Evolutionary conservation across 1,139 yeast genomes (phyloP), one percentile per base, ranked within the genome.

Genomic region (Yamadazyma jaroonii): DNA sequence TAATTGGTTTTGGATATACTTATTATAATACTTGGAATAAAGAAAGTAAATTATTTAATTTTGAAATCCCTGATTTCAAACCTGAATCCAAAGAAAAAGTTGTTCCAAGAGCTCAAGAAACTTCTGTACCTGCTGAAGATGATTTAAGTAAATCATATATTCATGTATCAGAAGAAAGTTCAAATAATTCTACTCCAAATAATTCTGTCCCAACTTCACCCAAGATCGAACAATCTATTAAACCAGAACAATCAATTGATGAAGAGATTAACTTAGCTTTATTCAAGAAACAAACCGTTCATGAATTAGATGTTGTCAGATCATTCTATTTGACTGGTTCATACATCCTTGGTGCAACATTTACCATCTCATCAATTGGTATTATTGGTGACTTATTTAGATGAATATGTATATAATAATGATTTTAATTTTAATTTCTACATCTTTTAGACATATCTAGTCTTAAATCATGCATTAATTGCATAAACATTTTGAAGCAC

Each of bases 61-160:
- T 38, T 36, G 46, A 36, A 10, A 25, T 31, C 13, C 33, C 37
- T 28, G 30, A 30, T 20, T 17, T 35, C 11, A n/a, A 25, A 21
- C 3, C 6, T 17, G n/a, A 8, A 8, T 9, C 13, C 10, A 20
- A 20, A 8, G 10, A 15, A 9, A 20, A 20, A 9, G 30, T 10
- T 3, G 21, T 25, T 12, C 15, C 24, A 20, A 17, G 5, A 6
- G 20, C 15, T 6, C 7, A 36, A 14, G 38, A 36, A 17, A 17
- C 9, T 9, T 12, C 9, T 12, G 41, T 46, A 24, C 45, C 38
- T 6, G 51, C 45, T 12, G 50, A 50, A 13, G 70, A 72, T 28
- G 64, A 64, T 24, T 64, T 77, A 45, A 77, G 76, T 40, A 68
- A 67, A 50, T 75, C 81, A 9, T 71, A 71, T 48, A 67, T 71